Conservation (phyloP, 192 early-diverging fungal species). For the Entophlyctis helioformis region DNA sequence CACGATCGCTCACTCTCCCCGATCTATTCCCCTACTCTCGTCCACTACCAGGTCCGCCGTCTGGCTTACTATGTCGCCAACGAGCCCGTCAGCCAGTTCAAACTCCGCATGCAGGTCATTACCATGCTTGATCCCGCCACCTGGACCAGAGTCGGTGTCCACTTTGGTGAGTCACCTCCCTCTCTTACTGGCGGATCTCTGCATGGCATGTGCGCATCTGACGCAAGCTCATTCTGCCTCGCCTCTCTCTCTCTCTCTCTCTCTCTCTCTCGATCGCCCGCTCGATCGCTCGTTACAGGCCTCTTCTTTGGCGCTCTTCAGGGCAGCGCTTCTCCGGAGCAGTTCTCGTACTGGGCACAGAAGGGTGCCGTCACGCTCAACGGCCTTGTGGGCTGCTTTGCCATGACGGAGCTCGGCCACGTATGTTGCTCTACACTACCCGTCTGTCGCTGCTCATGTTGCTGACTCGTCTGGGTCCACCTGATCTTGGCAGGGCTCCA, state of each 20-base stretch:
- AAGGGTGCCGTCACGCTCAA: constrained; percentile 73
- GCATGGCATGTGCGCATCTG: too few species aligned
- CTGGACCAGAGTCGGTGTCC: constrained; percentile 87
- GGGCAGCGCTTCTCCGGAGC: constrained; percentile 69
- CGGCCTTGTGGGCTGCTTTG: constrained; percentile 80
- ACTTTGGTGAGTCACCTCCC: constrained; percentile 29
- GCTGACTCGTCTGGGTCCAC: neutral
- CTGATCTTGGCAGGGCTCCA: constrained; percentile 56
- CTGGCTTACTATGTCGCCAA: constrained; percentile 59
- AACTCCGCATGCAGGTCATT: constrained; percentile 65
- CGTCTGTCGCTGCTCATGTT: neutral
- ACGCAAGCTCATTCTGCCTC: neutral
- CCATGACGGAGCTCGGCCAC: constrained; percentile 83
- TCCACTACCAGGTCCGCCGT: constrained; percentile 49
- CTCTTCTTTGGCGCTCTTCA: constrained; percentile 79
- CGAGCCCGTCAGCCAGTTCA: constrained; percentile 58
- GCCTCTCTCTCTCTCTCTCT: constrained; percentile 2
- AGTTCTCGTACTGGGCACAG: constrained; percentile 75
- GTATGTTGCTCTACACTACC: constrained; percentile 7
- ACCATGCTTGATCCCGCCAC: constrained; percentile 75
- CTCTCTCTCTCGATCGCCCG: too few species aligned
- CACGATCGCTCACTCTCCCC: too few species aligned
- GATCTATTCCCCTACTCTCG: too few species aligned
- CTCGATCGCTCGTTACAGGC: constrained; percentile 23
- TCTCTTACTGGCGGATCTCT: too few species aligned